Evolutionary conservation across 2,329 filamentous ascomycete genomes (phyloP).

Genomic region (Claviceps citrina): DNA sequence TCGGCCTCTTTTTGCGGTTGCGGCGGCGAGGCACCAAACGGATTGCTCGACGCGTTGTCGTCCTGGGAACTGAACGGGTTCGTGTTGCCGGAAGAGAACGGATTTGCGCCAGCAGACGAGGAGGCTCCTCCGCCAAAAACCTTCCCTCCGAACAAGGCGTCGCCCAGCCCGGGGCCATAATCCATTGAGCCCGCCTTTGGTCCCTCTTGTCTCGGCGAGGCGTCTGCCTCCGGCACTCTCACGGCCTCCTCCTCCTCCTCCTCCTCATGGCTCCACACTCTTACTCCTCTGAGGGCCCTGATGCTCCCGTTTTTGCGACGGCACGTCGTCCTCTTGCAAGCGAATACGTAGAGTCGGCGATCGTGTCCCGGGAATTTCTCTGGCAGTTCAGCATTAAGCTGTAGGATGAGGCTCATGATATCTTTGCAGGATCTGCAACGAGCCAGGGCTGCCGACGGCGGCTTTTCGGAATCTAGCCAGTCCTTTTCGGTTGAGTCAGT

Average conservation of each 20-base stretch:
- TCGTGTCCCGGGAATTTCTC: constrained; percentile 78
- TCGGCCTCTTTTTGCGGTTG: constrained; percentile 15
- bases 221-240: constrained; percentile 19
- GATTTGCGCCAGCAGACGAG: constrained; percentile 30
- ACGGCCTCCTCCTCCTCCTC: constrained; percentile 17
- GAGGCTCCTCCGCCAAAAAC: constrained; percentile 21
- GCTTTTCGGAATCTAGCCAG: constrained; percentile 61
- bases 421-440: constrained; percentile 79
- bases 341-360: constrained; percentile 73
- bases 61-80: constrained; percentile 30
- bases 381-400: constrained; percentile 81
- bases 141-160: constrained; percentile 54
- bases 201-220: constrained; percentile 17
- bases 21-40: constrained; percentile 15
- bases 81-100: constrained; percentile 37
- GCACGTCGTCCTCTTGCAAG: constrained; percentile 64
- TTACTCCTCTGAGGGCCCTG: constrained; percentile 55
- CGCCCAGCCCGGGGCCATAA: constrained; percentile 38
- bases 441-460: constrained; percentile 62
- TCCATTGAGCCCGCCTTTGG: constrained; percentile 17
- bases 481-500: constrained; percentile 33
- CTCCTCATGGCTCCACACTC: constrained; percentile 30
- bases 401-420: constrained; percentile 69
- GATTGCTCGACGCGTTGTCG: constrained; percentile 14
- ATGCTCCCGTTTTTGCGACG: constrained; percentile 71